Evolutionary conservation across 768 basidiomycete genomes (phyloP).

Genomic region (Leccinum arenicola): DNA sequence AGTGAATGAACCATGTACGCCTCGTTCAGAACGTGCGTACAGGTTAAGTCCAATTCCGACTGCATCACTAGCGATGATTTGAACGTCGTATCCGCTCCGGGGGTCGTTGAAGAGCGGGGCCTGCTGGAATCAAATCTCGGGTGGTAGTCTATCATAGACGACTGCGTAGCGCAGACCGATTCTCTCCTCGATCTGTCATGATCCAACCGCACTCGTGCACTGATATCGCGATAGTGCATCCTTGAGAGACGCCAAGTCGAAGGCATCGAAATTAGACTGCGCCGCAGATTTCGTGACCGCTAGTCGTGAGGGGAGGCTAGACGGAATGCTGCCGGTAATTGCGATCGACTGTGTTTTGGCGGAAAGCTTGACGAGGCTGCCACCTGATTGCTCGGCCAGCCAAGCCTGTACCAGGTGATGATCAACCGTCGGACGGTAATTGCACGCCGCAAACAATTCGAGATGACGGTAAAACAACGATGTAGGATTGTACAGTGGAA

Average conservation of each 20-base stretch:
- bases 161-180: no score
- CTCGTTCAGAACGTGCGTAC: no score
- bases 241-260: constrained; percentile 24
- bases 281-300: constrained; percentile 11
- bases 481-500: constrained; percentile 55
- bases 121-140: no score
- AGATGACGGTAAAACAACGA: constrained; percentile 45
- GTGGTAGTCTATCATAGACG: no score
- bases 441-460: constrained; percentile 45
- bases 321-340: constrained; percentile 3
- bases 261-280: constrained; percentile 13
- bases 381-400: constrained; percentile 31
- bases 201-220: constrained; percentile 4
- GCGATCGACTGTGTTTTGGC: constrained; percentile 12
- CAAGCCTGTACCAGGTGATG: constrained; percentile 42
- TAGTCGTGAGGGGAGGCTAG: constrained; percentile 8
- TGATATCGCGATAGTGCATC: constrained; percentile 29
- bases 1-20: no score
- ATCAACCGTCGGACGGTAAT: constrained; percentile 36
- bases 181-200: background rate
- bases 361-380: constrained; percentile 7
- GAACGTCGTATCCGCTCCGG: no score
- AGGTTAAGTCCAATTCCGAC: no score
- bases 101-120: no score
- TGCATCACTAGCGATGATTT: no score